A percentile compares a stretch with the other conserved stretches of the same genome.
These are phyloP conservation scores for Podospora anserina DNA, from an alignment of 495 filamentous ascomycete species.

Conservation along the genomic window DNA sequence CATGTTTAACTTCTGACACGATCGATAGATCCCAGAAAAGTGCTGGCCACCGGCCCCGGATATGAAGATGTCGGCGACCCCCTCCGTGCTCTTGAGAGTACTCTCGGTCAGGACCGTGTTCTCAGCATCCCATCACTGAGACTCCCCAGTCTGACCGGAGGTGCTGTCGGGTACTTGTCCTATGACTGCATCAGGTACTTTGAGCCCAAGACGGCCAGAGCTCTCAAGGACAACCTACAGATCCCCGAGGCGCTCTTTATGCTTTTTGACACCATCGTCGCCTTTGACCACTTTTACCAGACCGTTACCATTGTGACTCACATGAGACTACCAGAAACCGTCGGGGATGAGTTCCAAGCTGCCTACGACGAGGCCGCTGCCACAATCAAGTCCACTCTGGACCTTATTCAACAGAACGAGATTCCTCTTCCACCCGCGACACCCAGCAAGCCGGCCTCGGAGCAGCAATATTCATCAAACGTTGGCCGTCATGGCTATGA, in stretches of 20 bases:
- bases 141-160: constrained; percentile 82
- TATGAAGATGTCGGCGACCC: constrained; percentile 83
- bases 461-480: constrained; percentile 76
- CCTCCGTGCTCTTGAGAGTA: constrained; percentile 71
- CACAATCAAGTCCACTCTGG: constrained; percentile 62
- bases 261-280: constrained; percentile 93
- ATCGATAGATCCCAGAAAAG: constrained; percentile 60
- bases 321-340: constrained; percentile 57
- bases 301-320: constrained; percentile 91
- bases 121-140: constrained; percentile 73
- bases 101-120: constrained; percentile 73
- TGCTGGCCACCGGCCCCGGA: constrained; percentile 81
- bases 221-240: constrained; percentile 79
- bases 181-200: constrained; percentile 98
- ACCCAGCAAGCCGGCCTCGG: constrained; percentile 65
- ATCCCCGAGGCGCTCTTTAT: constrained; percentile 96
- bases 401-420: constrained; percentile 65
- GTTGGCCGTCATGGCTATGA: constrained; percentile 88
- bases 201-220: constrained; percentile 84
- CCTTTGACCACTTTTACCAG: constrained; percentile 92
- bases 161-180: constrained; percentile 92
- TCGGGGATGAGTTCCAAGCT: constrained; percentile 37
- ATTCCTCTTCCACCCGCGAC: constrained; percentile 73
- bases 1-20: constrained; percentile 8
- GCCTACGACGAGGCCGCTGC: constrained; percentile 64